A percentile compares a stretch with the other conserved stretches of the same genome.
Conservation (phyloP, 768 basidiomycete species). For the Boletellus sp. region DNA sequence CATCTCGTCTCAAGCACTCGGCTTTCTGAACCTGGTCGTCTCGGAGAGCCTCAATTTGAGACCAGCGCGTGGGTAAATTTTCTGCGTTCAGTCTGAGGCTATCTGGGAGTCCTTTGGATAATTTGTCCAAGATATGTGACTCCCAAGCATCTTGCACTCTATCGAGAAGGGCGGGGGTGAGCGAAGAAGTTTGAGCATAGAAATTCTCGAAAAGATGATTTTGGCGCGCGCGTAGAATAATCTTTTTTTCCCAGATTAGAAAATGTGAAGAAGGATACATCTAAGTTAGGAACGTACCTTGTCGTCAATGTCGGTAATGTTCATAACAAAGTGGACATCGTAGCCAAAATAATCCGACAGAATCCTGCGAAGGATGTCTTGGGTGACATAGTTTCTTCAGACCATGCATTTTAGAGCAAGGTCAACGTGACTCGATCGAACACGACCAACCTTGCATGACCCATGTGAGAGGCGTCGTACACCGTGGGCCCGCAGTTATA, state of each 20-base stretch:
- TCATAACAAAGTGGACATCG: conserved; percentile 98
- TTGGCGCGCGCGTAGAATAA: conserved; percentile 87
- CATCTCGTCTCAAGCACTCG: conserved; percentile 71
- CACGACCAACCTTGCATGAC: conserved; percentile 78
- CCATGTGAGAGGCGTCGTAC: conserved; percentile 98
- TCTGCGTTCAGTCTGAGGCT: conserved; percentile 46
- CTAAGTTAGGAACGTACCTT: conserved; percentile 67
- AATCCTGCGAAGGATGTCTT: conserved; percentile 50
- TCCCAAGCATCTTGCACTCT: conserved; percentile 63
- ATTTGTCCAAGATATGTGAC: conserved; percentile 56
- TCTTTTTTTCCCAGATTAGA: conserved; percentile 51
- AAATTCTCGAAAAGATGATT: conserved; percentile 67
- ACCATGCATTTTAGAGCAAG: conserved; percentile 1
- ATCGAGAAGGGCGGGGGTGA: conserved; percentile 57
- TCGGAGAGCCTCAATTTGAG: conserved; percentile 45
- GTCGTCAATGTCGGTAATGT: conserved; percentile 98
- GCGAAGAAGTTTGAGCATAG: conserved; percentile 45
- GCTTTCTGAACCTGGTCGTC: conserved; percentile 62
- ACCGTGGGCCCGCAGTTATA: conserved; percentile 99
- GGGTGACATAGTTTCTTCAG: conserved; percentile 74
- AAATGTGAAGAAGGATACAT: neutral
- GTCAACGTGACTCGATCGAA: neutral
- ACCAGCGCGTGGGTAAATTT: conserved; percentile 53
- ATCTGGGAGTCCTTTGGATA: conserved; percentile 61
- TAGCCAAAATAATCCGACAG: conserved; percentile 96